Conservation (phyloP, 768 basidiomycete species). For the Cystobasidium ongulense region DNA sequence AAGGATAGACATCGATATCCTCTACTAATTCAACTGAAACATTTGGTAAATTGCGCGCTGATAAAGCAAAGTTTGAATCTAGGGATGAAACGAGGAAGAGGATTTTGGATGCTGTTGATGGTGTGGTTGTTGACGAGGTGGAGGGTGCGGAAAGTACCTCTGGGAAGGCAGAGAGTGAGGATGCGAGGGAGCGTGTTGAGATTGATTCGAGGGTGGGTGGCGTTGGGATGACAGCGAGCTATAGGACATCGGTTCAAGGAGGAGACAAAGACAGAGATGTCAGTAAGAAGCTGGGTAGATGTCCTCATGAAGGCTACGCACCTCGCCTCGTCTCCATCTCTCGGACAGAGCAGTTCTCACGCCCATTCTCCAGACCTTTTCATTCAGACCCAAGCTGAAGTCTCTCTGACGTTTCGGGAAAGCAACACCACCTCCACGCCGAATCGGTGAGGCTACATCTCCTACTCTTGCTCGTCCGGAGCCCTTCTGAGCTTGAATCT, state of each 20-base stretch:
- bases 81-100: conserved; percentile 20
- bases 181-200: background rate
- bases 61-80: background rate
- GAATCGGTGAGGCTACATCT: conserved; percentile 75
- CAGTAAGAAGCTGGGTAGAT: background rate
- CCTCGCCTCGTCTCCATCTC: conserved; percentile 27
- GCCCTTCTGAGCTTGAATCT: conserved; percentile 87
- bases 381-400: conserved; percentile 57
- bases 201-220: background rate
- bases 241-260: background rate
- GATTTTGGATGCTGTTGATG: background rate
- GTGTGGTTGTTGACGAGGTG: background rate
- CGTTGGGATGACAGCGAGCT: conserved; percentile 19
- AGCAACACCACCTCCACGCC: conserved; percentile 81
- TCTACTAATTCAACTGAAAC: background rate
- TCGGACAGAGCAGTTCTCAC: conserved; percentile 9
- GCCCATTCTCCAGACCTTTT: conserved; percentile 22
- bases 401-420: conserved; percentile 63
- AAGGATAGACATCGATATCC: conserved; percentile 18
- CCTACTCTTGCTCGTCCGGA: conserved; percentile 81
- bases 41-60: conserved; percentile 13
- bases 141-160: background rate
- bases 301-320: background rate
- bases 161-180: background rate
- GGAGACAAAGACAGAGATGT: background rate